Evolutionary conservation across 345 rosid genomes (phyloP).

Genomic region (Eucalyptus brandiana): DNA sequence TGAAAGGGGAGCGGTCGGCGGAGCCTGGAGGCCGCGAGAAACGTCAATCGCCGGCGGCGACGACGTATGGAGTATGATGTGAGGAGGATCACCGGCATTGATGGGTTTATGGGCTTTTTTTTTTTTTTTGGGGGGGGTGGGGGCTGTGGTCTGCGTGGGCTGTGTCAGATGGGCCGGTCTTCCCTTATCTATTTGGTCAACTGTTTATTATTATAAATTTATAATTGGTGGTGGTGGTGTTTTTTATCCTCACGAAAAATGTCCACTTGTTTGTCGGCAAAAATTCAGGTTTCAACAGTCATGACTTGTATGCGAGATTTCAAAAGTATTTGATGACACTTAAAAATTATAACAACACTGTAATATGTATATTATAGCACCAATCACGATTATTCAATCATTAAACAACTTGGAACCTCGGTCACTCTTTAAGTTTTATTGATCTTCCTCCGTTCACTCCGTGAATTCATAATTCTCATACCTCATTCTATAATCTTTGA

Average conservation of each 20-base stretch:
- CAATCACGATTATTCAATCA: neutral
- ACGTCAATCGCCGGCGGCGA: neutral
- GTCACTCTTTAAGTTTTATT: neutral
- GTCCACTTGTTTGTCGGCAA: neutral
- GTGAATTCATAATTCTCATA: neutral
- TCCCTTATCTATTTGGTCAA: no score
- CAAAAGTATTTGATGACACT: neutral
- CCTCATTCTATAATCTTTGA: neutral
- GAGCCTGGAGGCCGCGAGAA: neutral
- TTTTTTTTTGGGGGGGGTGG: no score
- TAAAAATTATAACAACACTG: neutral
- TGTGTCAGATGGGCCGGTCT: no score
- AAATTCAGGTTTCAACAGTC: neutral
- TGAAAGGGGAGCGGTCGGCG: neutral
- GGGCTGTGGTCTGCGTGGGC: no score
- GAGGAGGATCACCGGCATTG: neutral
- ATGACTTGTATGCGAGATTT: neutral
- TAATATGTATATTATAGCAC: rapidly evolving
- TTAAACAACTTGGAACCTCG: neutral
- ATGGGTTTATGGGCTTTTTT: no score
- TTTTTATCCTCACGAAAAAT: no score
- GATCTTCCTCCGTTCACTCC: neutral
- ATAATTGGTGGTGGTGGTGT: no score
- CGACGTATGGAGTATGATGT: neutral
- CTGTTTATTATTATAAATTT: no score